Conservation (phyloP, 805 yeast genomes). For the Kuraishia ogatae region DNA sequence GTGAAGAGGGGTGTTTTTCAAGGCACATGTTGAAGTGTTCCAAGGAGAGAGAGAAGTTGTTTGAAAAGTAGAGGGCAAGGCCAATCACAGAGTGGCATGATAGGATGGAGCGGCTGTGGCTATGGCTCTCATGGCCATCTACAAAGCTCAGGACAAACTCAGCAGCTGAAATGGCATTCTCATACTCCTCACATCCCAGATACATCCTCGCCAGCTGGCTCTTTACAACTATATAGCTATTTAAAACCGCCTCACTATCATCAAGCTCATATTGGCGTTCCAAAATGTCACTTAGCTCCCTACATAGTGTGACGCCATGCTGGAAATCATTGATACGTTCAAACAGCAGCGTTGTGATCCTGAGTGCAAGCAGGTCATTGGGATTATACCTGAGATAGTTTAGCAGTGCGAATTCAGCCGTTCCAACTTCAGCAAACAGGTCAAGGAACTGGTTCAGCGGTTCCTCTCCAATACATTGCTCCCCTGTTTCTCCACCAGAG, state of each 20-base stretch:
- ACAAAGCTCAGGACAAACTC: constrained; percentile 40
- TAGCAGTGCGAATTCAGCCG: constrained; percentile 59
- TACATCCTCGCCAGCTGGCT: constrained; percentile 66
- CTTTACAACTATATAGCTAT: constrained; percentile 49
- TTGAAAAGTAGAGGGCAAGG: constrained; percentile 53
- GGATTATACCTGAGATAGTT: constrained; percentile 58
- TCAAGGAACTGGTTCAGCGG: background rate
- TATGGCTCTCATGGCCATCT: constrained; percentile 9
- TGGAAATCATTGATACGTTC: constrained; percentile 67
- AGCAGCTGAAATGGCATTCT: constrained; percentile 52
- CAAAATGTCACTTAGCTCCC: constrained; percentile 34
- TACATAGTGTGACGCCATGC: constrained; percentile 40
- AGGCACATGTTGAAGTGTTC: constrained; percentile 61
- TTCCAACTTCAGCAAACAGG: constrained; percentile 6
- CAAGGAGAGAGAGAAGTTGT: constrained; percentile 57
- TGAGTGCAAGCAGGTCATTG: constrained; percentile 46
- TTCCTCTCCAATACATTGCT: too few species aligned
- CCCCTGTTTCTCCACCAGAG: too few species aligned
- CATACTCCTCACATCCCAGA: constrained; percentile 51
- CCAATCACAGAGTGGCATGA: constrained; percentile 72
- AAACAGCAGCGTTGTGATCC: constrained; percentile 42
- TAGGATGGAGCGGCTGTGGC: constrained; percentile 23
- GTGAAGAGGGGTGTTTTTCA: constrained; percentile 44
- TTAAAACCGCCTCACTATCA: constrained; percentile 38
- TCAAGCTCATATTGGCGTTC: constrained; percentile 45